Base-by-base conservation (phyloP, 2,329 filamentous ascomycete genomes). In the Botrytis fragariae region DNA sequence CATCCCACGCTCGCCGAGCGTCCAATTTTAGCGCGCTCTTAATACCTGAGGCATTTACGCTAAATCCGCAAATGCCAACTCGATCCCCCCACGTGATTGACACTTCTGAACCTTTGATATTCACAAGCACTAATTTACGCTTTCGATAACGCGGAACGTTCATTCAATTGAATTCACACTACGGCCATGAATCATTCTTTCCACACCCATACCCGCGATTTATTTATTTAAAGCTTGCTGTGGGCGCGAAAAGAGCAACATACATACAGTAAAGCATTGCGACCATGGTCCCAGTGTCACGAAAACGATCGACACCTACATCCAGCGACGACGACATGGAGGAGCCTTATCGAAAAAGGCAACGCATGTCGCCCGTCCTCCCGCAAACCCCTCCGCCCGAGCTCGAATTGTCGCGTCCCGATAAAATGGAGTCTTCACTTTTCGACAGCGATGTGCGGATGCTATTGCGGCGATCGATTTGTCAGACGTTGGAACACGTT, bases 401-500 rank as follows among this genome's bases (percentile, higher is more conserved):
- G 32, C 67, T 75, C 4, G 57, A 72, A n/a, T 32, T 71, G 4
- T 20, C 42, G 12, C n/a, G 39, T 32, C 32, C 68, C 61, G 71
- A 71, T 35, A 22, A 63, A 5, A 62, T 69, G 62, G 70, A 63
- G 42, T 51, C 54, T 42, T 51, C 67, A 44, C 75, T 80, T 65
- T 80, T 79, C 54, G 76, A 81, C 65, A 79, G 81, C 51, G 77
- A 80, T 45, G 78, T 79, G 39, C 73, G 75, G 45, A 63, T 73
- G 32, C 78, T 81, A 2, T 82, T 91, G 39, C 84, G 85, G 63
- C 86, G 88, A 69, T 86, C 88, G 18, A 87, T 91, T 72, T 86
- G 85, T 0, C 79, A 90, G 72, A 85, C 85, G 4, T 80, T 91
- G 42, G 81, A 86, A 60, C 86, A 90, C 74, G 86, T 90, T 54